phyloP scores from a whole-genome alignment of 2,329 filamentous ascomycete genomes.

The Podosphaera leucotricha region DNA sequence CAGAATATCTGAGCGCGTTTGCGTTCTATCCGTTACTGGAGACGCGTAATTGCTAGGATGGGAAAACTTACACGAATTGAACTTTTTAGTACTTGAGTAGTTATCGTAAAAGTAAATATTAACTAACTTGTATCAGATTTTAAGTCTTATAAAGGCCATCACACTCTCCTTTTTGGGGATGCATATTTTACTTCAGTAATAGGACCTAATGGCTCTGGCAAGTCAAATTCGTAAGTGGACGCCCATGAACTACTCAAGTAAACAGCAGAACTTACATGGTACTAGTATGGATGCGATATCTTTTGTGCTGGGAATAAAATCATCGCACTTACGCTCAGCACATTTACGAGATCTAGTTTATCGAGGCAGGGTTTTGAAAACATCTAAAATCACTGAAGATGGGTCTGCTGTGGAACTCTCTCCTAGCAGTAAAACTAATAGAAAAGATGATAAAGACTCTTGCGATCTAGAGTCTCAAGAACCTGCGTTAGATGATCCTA shows the following conservation, averaged over 20 bases:
- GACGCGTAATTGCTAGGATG: conserved; percentile 31
- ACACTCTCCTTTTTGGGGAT: conserved; percentile 83
- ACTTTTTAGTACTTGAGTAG: conserved; percentile 50
- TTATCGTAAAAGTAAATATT: not conserved
- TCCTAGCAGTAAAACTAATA: too few relatives aligned
- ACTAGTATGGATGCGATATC: conserved; percentile 96
- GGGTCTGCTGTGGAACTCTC: conserved; percentile 27
- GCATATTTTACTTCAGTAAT: conserved; percentile 99
- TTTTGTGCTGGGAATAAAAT: conserved; percentile 96
- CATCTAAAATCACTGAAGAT: conserved; percentile 78
- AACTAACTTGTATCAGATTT: conserved; percentile 39
- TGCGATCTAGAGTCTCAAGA: conserved; percentile 28
- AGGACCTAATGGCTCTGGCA: conserved; percentile 96
- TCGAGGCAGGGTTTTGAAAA: conserved; percentile 76
- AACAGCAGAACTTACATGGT: conserved; percentile 7
- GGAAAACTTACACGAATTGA: conserved; percentile 89
- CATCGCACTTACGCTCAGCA: conserved; percentile 83
- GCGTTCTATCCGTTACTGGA: too few relatives aligned
- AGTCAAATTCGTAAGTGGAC: conserved; percentile 80
- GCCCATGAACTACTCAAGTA: conserved; percentile 20
- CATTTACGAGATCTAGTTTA: conserved; percentile 91
- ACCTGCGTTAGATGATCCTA: conserved; percentile 58
- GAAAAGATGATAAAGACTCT: not conserved
- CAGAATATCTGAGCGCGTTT: too few relatives aligned
- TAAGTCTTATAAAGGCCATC: conserved; percentile 97